These are phyloP conservation scores for Fusarium circinatum DNA, from an alignment of 2,329 filamentous ascomycete genomes.

Conservation along the genomic window DNA sequence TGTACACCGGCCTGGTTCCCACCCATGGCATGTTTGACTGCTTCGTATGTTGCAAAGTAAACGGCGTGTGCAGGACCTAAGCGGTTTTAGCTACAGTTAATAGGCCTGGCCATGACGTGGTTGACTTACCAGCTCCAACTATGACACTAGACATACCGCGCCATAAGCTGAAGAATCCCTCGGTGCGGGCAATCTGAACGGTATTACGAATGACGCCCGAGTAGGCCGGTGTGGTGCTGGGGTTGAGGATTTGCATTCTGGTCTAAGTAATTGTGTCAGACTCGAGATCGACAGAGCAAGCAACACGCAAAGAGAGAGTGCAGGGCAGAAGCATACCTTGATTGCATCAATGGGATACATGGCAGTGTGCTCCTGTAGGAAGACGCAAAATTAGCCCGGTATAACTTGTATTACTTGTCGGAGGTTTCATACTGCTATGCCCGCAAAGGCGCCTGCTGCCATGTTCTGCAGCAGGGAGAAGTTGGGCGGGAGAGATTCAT, in stretches of 20 bases:
- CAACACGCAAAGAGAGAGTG: neutral
- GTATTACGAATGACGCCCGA: conserved; percentile 92
- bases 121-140: conserved; percentile 83
- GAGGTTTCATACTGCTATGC: conserved; percentile 79
- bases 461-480: conserved; percentile 96
- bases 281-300: conserved; percentile 1
- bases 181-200: conserved; percentile 88
- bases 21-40: conserved; percentile 94
- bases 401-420: neutral
- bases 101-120: neutral
- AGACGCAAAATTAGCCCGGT: conserved; percentile 29
- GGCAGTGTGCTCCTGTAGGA: conserved; percentile 87
- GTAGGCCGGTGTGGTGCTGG: conserved; percentile 82
- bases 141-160: conserved; percentile 96
- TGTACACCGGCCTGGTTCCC: conserved; percentile 89
- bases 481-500: conserved; percentile 93
- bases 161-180: conserved; percentile 93
- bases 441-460: conserved; percentile 94
- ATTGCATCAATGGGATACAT: conserved; percentile 99
- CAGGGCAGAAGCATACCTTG: conserved; percentile 71
- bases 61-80: conserved; percentile 95
- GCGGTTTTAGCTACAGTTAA: conserved; percentile 14
- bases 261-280: conserved; percentile 68
- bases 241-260: conserved; percentile 95
- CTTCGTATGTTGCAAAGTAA: conserved; percentile 98